Evolutionary conservation across 192 early-diverging fungal genomes (phyloP).

Genomic region (Entomortierella lignicola): DNA sequence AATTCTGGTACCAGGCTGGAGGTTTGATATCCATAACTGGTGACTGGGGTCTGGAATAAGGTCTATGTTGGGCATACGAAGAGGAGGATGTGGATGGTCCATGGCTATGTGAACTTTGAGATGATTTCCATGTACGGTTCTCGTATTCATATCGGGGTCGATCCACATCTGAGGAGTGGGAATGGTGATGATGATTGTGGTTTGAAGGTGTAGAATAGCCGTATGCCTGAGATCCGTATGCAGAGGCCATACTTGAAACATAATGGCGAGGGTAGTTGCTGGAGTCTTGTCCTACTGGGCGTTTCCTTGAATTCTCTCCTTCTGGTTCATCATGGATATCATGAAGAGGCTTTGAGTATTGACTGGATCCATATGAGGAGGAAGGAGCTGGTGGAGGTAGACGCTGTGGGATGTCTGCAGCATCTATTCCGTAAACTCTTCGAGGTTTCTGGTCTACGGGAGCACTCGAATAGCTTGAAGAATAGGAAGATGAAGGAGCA

Average conservation of each 20-base stretch:
- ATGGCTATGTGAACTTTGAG: neutral
- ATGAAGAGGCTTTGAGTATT: slow-evolving; percentile 34
- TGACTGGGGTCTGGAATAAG: slow-evolving; percentile 13
- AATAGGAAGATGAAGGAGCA: slow-evolving; percentile 2
- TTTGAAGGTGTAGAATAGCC: slow-evolving; percentile 4
- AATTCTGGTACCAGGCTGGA: slow-evolving; percentile 49
- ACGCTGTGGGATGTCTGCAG: slow-evolving; percentile 27
- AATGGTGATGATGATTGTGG: slow-evolving; percentile 5
- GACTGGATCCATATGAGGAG: slow-evolving; percentile 26
- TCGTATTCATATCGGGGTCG: slow-evolving; percentile 31
- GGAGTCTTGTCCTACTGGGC: slow-evolving; percentile 14
- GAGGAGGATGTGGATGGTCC: slow-evolving; percentile 2
- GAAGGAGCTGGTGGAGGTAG: slow-evolving; percentile 25
- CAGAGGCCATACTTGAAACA: slow-evolving; percentile 15
- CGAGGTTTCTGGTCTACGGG: slow-evolving; percentile 14
- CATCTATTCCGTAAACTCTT: slow-evolving; percentile 48
- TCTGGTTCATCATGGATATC: slow-evolving; percentile 20
- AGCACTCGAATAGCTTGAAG: slow-evolving; percentile 17
- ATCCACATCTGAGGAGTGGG: slow-evolving; percentile 7
- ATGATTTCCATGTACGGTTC: slow-evolving; percentile 19
- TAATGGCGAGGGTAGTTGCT: slow-evolving; percentile 12
- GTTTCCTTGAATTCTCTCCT: slow-evolving; percentile 14
- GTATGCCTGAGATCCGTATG: slow-evolving; percentile 27
- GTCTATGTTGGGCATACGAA: slow-evolving; percentile 7
- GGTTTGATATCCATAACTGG: slow-evolving; percentile 41